A percentile compares a stretch with the other conserved stretches of the same genome.
phyloP scores from a whole-genome alignment of 164 flowering plant genomes.

The Warburgia ugandensis region DNA sequence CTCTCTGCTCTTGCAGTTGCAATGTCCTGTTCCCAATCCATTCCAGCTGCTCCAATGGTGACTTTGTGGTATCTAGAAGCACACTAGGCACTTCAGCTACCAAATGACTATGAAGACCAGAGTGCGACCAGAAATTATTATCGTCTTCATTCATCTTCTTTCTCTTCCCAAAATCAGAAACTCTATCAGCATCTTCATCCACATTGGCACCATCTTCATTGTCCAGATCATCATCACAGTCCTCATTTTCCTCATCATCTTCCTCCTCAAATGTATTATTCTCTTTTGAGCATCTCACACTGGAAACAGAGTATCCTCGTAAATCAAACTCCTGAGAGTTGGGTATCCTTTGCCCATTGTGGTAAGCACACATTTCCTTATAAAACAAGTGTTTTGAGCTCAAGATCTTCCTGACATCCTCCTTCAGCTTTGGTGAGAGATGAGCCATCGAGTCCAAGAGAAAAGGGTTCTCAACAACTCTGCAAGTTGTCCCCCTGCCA shows the following conservation, averaged over 20 bases:
- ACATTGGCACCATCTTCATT: slow-evolving; percentile 20
- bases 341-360: slow-evolving; percentile 45
- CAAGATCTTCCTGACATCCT: slow-evolving; percentile 52
- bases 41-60: slow-evolving; percentile 26
- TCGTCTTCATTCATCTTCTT: slow-evolving; percentile 14
- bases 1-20: slow-evolving; percentile 33
- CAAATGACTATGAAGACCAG: slow-evolving; percentile 9
- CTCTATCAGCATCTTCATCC: slow-evolving; percentile 17
- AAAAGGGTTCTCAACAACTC: slow-evolving; percentile 56
- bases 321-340: slow-evolving; percentile 35
- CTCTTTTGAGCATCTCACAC: slow-evolving; percentile 18
- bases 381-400: slow-evolving; percentile 66
- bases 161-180: slow-evolving; percentile 9
- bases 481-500: slow-evolving; percentile 51
- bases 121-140: slow-evolving; percentile 14
- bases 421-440: slow-evolving; percentile 45
- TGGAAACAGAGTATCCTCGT: slow-evolving; percentile 24
- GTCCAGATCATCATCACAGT: slow-evolving; percentile 21
- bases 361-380: slow-evolving; percentile 65
- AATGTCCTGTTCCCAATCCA: slow-evolving; percentile 34
- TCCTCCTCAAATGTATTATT: slow-evolving; percentile 26
- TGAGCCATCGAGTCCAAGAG: slow-evolving; percentile 49
- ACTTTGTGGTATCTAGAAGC: slow-evolving; percentile 27
- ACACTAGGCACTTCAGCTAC: slow-evolving; percentile 25
- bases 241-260: slow-evolving; percentile 23